Conservation (phyloP, 2,329 filamentous ascomycete genomes). For the Paraconiothyrium brasiliense region DNA sequence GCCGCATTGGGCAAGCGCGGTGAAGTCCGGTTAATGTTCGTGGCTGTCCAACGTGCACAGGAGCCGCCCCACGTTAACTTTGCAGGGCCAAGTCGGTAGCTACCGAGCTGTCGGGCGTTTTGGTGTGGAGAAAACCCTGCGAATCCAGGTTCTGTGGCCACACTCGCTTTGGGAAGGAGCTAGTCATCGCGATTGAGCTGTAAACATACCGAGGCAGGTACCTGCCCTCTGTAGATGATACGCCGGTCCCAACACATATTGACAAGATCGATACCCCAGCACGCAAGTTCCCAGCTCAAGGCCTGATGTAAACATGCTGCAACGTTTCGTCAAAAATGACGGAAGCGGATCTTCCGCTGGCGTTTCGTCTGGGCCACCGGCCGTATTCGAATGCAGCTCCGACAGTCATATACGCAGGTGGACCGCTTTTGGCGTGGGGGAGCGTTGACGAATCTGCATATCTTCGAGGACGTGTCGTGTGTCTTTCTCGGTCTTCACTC, state of each 20-base stretch:
- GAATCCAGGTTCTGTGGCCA: not conserved
- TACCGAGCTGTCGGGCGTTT: not conserved
- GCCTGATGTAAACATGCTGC: not conserved
- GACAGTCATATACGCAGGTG: not conserved
- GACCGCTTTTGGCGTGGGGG: not conserved
- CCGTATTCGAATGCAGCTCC: not conserved
- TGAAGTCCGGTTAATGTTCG: not conserved
- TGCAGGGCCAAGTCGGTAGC: not conserved
- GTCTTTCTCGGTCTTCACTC: not conserved
- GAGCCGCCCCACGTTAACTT: not conserved
- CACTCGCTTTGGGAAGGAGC: conserved; percentile 6
- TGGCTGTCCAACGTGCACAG: not conserved
- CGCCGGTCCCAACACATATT: conserved; percentile 2
- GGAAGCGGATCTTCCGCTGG: not conserved
- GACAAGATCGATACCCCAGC: not conserved
- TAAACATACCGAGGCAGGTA: not conserved
- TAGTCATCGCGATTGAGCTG: not conserved
- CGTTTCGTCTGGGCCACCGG: not conserved
- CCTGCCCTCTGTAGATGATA: conserved; percentile 3
- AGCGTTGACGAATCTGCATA: not conserved
- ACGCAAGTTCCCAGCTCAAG: not conserved
- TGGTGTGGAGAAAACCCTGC: conserved; percentile 2
- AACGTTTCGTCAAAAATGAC: not conserved
- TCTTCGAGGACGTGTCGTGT: not conserved
- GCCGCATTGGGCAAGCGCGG: not conserved